phyloP scores from a whole-genome alignment of 164 flowering plant species.

The Houttuynia cordata region DNA sequence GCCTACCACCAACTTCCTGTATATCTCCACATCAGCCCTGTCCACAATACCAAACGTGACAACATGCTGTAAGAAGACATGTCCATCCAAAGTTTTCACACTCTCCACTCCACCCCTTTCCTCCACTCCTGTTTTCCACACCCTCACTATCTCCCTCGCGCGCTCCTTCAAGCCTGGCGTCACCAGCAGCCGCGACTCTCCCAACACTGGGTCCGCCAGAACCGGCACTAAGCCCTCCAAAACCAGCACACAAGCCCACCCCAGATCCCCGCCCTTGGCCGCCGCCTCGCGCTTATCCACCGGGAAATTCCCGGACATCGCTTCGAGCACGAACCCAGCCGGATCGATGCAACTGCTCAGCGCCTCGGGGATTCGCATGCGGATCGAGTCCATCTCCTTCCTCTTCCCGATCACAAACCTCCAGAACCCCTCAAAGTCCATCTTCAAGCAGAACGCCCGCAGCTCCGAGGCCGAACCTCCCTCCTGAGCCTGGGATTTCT shows the following conservation, averaged over 20 bases:
- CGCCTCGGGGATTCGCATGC: constrained; percentile 43
- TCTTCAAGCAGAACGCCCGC: constrained; percentile 41
- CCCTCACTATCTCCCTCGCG: constrained; percentile 68
- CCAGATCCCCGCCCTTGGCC: constrained; percentile 46
- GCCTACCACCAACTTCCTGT: constrained; percentile 75
- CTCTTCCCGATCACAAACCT: constrained; percentile 48
- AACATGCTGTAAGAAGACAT: constrained; percentile 87
- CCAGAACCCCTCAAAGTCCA: constrained; percentile 69
- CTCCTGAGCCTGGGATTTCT: too few relatives aligned
- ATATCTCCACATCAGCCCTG: constrained; percentile 56
- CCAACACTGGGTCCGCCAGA: constrained; percentile 75
- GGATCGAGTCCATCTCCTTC: constrained; percentile 65
- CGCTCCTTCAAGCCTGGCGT: constrained; percentile 61
- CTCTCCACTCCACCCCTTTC: constrained; percentile 91
- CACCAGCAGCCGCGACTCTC: constrained; percentile 67
- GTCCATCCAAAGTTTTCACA: constrained; percentile 89
- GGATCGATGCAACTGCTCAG: constrained; percentile 73
- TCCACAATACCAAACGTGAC: constrained; percentile 81
- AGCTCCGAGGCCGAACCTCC: constrained; percentile 30
- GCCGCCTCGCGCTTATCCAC: constrained; percentile 54
- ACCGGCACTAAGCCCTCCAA: constrained; percentile 77
- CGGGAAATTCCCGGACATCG: constrained; percentile 85
- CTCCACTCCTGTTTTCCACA: constrained; percentile 81
- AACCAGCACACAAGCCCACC: constrained; percentile 93
- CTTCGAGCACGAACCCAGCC: constrained; percentile 65